phyloP scores from a whole-genome alignment of 2,329 filamentous ascomycete species.

The Aspergillus eucalypticola region DNA sequence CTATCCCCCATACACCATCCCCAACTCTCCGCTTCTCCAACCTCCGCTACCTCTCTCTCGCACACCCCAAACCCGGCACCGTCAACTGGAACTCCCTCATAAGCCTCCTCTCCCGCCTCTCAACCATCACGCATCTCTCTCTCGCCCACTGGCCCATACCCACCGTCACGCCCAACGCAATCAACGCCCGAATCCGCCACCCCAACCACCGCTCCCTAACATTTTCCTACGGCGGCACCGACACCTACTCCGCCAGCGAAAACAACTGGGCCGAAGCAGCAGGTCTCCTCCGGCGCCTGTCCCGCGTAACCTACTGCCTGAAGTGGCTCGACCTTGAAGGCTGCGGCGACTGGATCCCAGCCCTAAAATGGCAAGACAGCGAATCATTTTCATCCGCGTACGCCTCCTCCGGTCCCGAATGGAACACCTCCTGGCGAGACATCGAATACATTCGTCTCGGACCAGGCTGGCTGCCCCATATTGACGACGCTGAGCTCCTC shows the following conservation, averaged over 20 bases:
- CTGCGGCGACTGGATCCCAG: slow-evolving; percentile 57
- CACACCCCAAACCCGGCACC: slow-evolving; percentile 46
- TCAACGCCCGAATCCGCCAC: slow-evolving; percentile 46
- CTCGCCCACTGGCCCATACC: slow-evolving; percentile 64
- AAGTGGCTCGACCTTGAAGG: slow-evolving; percentile 65
- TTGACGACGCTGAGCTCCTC: slow-evolving; percentile 17
- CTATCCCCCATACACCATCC: slow-evolving; percentile 26
- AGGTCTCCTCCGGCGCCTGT: slow-evolving; percentile 57
- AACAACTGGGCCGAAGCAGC: slow-evolving; percentile 59
- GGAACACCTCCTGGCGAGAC: slow-evolving; percentile 49
- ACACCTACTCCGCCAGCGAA: slow-evolving; percentile 55
- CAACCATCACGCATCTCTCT: slow-evolving; percentile 63
- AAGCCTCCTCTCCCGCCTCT: slow-evolving; percentile 52
- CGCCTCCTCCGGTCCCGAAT: slow-evolving; percentile 41
- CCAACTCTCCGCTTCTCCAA: slow-evolving; percentile 49
- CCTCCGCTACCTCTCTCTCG: slow-evolving; percentile 60
- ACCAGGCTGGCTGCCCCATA: slow-evolving; percentile 42
- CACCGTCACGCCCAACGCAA: slow-evolving; percentile 57
- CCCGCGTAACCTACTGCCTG: slow-evolving; percentile 57
- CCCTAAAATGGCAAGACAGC: slow-evolving; percentile 48
- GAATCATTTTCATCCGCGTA: slow-evolving; percentile 27
- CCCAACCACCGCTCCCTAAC: slow-evolving; percentile 41
- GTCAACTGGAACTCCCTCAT: slow-evolving; percentile 60
- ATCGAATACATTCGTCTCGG: slow-evolving; percentile 45
- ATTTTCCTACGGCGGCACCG: slow-evolving; percentile 53